Evolutionary conservation across 116 monocot species (phyloP), one percentile per base, ranked within the genome.

Genomic region (Dioscorea cayenensis): DNA sequence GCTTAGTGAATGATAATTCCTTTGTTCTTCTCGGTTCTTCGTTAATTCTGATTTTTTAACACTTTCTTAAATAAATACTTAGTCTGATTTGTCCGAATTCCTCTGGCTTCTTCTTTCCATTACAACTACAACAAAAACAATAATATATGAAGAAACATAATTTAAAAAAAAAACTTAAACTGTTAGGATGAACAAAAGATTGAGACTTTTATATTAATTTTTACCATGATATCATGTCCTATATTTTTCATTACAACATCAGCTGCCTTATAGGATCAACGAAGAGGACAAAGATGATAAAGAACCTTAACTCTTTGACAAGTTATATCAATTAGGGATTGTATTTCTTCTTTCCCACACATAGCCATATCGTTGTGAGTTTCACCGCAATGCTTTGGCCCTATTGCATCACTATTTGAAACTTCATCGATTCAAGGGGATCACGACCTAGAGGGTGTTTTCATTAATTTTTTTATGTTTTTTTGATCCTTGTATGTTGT

Each of bases 151-250:
- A n/a, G n/a, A n/a, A n/a, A n/a, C n/a, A n/a, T n/a, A n/a, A n/a
- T n/a, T n/a, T n/a, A n/a, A n/a, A n/a, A 19, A 55, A 0, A 55
- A 55, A 55, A 14, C 0, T 43, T 43, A 43, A 43, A 43, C 5
- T 43, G 43, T 3, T 8, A 43, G 0, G 29, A 29, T 29, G 29
- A 43, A 6, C 7, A 43, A 6, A 2, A 43, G 18, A 29, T 29
- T 29, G 29, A 29, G 29, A 29, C 29, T 29, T 29, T 55, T 14
- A 55, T 55, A 14, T 19, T 14, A 55, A 14, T 55, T 55, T 4
- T 7, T 29, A 86, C 91, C 91, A 81, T 79, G 58, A 88, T 77
- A 58, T 85, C 91, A 20, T 91, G 83, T 1, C 88, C 91, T 8
- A 79, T 65, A 69, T 91, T 91, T 66, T 70, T 73, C 28, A 91